Conservation (phyloP, 108 stramenopile species). For the Skeletonema tropicum region DNA sequence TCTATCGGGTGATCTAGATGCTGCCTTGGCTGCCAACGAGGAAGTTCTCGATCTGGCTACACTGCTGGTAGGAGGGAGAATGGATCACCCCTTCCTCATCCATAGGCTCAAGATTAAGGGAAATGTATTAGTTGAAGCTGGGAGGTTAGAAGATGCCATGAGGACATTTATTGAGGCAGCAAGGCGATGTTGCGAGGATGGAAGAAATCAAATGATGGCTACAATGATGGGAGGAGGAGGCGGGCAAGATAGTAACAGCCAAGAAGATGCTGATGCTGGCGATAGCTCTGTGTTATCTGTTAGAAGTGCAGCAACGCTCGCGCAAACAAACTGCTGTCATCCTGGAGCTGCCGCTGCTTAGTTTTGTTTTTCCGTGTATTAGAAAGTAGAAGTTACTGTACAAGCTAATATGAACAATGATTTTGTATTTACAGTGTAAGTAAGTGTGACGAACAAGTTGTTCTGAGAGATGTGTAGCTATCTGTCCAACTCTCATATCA, state of each 20-base stretch:
- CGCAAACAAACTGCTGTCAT: slow-evolving; percentile 35
- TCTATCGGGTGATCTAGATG: slow-evolving; percentile 49
- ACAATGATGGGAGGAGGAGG: slow-evolving; percentile 35
- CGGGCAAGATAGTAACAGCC: slow-evolving; percentile 20
- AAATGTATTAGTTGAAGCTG: slow-evolving; percentile 48
- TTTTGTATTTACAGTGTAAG: too few species aligned
- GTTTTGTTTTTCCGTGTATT: slow-evolving; percentile 1
- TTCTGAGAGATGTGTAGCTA: too few species aligned
- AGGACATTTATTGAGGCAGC: slow-evolving; percentile 50
- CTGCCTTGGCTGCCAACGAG: slow-evolving; percentile 37
- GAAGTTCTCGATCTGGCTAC: slow-evolving; percentile 35
- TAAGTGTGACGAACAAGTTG: too few species aligned
- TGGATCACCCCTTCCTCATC: slow-evolving; percentile 56
- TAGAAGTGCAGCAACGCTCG: slow-evolving; percentile 42
- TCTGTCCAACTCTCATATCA: not conserved
- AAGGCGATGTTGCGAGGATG: slow-evolving; percentile 41
- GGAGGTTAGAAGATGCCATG: slow-evolving; percentile 53
- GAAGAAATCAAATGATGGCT: slow-evolving; percentile 36
- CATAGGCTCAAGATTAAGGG: slow-evolving; percentile 45
- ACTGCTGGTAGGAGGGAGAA: slow-evolving; percentile 22
- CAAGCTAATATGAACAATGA: not conserved
- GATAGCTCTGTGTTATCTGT: slow-evolving; percentile 50
- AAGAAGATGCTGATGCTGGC: slow-evolving; percentile 50
- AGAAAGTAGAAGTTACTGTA: not conserved
- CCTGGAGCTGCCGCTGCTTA: slow-evolving; percentile 40